phyloP scores from a whole-genome alignment of 345 rosid species.

The Garcia nutans region DNA sequence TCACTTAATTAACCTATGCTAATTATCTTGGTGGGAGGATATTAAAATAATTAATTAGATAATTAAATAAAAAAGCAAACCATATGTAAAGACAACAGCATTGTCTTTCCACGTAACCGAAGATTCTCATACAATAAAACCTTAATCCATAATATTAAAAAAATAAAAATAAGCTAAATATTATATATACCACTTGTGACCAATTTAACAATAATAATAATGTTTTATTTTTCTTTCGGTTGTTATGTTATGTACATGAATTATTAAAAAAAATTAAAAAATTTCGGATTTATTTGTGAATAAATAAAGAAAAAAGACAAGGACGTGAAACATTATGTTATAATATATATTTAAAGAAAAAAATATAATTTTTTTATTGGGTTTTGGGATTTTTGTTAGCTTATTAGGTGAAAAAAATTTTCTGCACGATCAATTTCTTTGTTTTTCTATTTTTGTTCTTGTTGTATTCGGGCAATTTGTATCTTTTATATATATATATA shows the following conservation, averaged over 20 bases:
- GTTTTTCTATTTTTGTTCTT: background rate
- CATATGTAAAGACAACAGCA: conserved; percentile 4
- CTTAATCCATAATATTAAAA: background rate
- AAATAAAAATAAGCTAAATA: background rate
- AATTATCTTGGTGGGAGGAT: background rate
- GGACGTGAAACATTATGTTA: background rate
- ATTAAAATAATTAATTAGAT: background rate
- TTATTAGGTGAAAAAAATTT: background rate
- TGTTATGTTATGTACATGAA: background rate
- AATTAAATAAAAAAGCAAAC: background rate
- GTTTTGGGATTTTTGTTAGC: background rate
- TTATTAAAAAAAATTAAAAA: background rate
- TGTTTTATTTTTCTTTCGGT: too few species aligned
- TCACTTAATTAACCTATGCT: background rate
- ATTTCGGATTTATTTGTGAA: too few species aligned
- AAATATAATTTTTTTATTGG: background rate
- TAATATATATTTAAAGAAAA: background rate
- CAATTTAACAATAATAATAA: background rate
- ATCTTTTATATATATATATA: background rate
- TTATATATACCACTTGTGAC: too few species aligned
- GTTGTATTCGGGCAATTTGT: background rate
- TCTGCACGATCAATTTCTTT: too few species aligned
- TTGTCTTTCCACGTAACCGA: conserved; percentile 22
- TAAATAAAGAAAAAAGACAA: background rate
- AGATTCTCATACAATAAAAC: conserved; percentile 18